phyloP scores from a whole-genome alignment of 2,329 filamentous ascomycete genomes.

The Cephalotrichum gorgonifer region DNA sequence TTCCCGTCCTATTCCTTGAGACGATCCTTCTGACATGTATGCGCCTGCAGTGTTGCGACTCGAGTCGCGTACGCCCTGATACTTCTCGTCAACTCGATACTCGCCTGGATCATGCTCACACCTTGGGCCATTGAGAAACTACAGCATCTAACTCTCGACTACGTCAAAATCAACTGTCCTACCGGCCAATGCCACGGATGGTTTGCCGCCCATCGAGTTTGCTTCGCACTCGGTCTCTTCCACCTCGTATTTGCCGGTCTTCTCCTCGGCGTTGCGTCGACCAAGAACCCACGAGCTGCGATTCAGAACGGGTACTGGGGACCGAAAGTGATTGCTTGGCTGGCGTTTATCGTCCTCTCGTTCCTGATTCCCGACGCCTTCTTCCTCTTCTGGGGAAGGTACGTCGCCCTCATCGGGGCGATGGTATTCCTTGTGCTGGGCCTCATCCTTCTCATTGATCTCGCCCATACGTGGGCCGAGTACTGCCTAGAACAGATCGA shows the following conservation, averaged over 20 bases:
- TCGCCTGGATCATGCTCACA: slow-evolving; percentile 99
- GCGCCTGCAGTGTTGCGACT: slow-evolving; percentile 70
- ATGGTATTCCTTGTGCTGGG: slow-evolving; percentile 92
- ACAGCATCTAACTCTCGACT: slow-evolving; percentile 83
- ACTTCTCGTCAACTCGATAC: slow-evolving; percentile 88
- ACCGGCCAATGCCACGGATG: slow-evolving; percentile 90
- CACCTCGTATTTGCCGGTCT: slow-evolving; percentile 79
- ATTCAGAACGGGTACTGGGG: slow-evolving; percentile 99
- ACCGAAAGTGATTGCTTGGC: slow-evolving; percentile 85
- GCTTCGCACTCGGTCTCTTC: slow-evolving; percentile 92
- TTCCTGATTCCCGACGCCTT: slow-evolving; percentile 94
- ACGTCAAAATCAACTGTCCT: slow-evolving; percentile 88
- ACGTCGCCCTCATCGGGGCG: slow-evolving; percentile 76
- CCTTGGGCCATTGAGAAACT: slow-evolving; percentile 97
- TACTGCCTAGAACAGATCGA: slow-evolving; percentile 93
- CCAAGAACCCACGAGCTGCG: slow-evolving; percentile 75
- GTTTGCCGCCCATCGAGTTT: slow-evolving; percentile 93
- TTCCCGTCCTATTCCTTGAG: slow-evolving; percentile 9
- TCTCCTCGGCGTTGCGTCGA: slow-evolving; percentile 76
- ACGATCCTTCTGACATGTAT: not conserved
- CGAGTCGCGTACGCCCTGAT: slow-evolving; percentile 94
- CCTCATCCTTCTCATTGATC: slow-evolving; percentile 82
- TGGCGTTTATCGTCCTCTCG: slow-evolving; percentile 75
- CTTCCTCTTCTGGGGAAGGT: slow-evolving; percentile 94
- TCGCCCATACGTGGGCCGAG: slow-evolving; percentile 95